phyloP scores from a whole-genome alignment of 805 yeast genomes.

The Kluyveromyces starmeri region DNA sequence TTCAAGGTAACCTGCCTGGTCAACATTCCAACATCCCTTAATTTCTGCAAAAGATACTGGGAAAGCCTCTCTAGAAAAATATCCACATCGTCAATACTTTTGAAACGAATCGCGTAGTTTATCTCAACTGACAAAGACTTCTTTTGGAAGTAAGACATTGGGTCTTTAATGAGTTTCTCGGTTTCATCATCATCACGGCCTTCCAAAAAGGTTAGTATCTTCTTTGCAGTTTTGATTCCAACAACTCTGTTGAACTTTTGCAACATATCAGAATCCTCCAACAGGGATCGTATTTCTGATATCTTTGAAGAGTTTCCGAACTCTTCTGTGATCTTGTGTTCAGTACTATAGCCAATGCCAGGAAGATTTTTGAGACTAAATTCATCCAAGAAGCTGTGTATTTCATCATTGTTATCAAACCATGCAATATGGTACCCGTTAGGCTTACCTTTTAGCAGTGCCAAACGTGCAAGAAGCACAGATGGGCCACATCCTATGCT shows the following conservation, averaged over 20 bases:
- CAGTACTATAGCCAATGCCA: conserved; percentile 50
- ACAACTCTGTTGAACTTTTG: conserved; percentile 27
- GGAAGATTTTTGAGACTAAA: conserved; percentile 40
- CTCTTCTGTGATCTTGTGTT: conserved; percentile 25
- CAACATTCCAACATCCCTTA: conserved; percentile 36
- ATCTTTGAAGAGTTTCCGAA: conserved; percentile 1
- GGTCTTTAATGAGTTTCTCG: conserved; percentile 42
- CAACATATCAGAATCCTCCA: conserved; percentile 4
- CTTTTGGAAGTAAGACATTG: conserved; percentile 42
- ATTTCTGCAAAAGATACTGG: conserved; percentile 47
- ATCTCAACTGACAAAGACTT: conserved; percentile 83
- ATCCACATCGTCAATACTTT: conserved; percentile 51
- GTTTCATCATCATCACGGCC: conserved; percentile 58
- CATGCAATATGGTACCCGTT: conserved; percentile 44
- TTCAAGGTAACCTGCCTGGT: conserved; percentile 59
- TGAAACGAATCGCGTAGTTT: conserved; percentile 82
- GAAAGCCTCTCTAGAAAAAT: conserved; percentile 49
- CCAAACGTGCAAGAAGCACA: conserved; percentile 68
- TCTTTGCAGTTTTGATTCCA: conserved; percentile 66
- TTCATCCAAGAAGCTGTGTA: conserved; percentile 24
- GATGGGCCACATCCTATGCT: conserved; percentile 75
- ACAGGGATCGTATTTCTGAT: conserved; percentile 4
- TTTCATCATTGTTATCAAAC: conserved; percentile 31
- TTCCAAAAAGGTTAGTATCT: conserved; percentile 46
- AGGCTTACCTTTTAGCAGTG: conserved; percentile 73